phyloP scores from a whole-genome alignment of 2,329 filamentous ascomycete genomes.

The Fusarium sororula region DNA sequence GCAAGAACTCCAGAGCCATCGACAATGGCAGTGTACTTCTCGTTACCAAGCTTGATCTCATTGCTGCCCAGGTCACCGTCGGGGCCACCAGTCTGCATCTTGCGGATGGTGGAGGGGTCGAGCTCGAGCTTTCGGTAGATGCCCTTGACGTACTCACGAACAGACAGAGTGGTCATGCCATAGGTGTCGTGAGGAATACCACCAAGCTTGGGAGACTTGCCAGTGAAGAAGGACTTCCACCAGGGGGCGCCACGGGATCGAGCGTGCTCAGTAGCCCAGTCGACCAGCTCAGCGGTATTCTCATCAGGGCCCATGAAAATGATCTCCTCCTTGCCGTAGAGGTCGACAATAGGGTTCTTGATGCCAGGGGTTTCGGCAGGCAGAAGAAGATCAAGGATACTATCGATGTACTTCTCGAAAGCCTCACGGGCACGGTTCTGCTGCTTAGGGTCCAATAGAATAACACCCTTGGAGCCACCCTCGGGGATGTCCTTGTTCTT shows the following conservation, averaged over 20 bases:
- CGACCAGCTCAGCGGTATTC: conserved; percentile 95
- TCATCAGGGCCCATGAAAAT: conserved; percentile 99
- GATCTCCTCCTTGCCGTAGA: conserved; percentile 95
- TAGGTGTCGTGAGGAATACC: conserved; percentile 97
- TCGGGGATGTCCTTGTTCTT: conserved; percentile 99
- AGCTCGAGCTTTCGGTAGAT: conserved; percentile 97
- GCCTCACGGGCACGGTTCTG: conserved; percentile 92
- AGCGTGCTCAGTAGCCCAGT: conserved; percentile 99
- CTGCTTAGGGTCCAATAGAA: conserved; percentile 90
- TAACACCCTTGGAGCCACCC: conserved; percentile 97
- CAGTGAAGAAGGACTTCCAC: conserved; percentile 99
- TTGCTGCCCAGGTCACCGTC: conserved; percentile 98
- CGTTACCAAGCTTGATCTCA: conserved; percentile 94
- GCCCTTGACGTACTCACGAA: conserved; percentile 93
- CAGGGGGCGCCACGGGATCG: conserved; percentile 87
- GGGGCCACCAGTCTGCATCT: conserved; percentile 97
- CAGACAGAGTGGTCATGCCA: conserved; percentile 97
- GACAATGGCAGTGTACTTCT: conserved; percentile 95
- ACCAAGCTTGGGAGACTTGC: conserved; percentile 94
- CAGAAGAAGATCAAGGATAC: conserved; percentile 92
- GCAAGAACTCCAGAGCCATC: conserved; percentile 95
- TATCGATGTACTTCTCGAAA: conserved; percentile 99
- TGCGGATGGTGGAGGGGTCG: conserved; percentile 83
- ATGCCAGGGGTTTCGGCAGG: conserved; percentile 92
- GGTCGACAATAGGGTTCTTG: conserved; percentile 97